A percentile compares a stretch with the other conserved stretches of the same genome.
These are phyloP conservation scores for Mycena epipterygia DNA, from an alignment of 768 basidiomycete genomes.

Conservation along the genomic window DNA sequence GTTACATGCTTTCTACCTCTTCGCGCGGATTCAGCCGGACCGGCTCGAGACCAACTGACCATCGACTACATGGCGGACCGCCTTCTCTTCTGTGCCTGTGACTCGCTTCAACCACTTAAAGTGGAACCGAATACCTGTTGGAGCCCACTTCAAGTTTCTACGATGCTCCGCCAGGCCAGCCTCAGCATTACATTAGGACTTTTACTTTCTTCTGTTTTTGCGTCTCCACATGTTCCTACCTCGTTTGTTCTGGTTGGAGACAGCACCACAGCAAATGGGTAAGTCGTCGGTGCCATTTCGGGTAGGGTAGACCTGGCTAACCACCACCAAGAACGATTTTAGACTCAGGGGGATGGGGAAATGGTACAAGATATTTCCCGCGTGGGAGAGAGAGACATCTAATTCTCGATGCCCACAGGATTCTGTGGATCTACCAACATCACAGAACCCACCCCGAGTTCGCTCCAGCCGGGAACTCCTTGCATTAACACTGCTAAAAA, in stretches of 20 bases:
- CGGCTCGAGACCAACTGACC: constrained; percentile 9
- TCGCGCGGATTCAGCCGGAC: background rate
- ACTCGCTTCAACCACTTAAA: constrained; percentile 6
- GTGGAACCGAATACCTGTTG: background rate
- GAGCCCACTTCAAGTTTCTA: background rate
- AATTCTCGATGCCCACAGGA: constrained; percentile 37
- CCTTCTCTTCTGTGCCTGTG: constrained; percentile 17
- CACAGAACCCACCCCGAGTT: constrained; percentile 44
- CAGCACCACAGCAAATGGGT: constrained; percentile 57
- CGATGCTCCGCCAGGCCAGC: constrained; percentile 18
- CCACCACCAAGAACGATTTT: background rate
- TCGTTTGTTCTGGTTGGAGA: constrained; percentile 58
- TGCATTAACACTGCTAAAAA: constrained; percentile 59
- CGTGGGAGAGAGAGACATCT: background rate
- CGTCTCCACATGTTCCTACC: constrained; percentile 33
- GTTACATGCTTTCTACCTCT: constrained; percentile 6
- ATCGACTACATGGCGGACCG: background rate
- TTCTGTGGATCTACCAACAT: constrained; percentile 52
- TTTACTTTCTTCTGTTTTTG: constrained; percentile 12
- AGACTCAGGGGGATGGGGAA: constrained; percentile 54
- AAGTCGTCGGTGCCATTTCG: background rate
- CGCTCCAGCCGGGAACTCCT: constrained; percentile 47
- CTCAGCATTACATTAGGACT: constrained; percentile 17
- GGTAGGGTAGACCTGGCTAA: background rate
- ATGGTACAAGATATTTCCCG: constrained; percentile 24